Base-by-base conservation (phyloP, 331 rosid species). In the Quercus tomentella region DNA sequence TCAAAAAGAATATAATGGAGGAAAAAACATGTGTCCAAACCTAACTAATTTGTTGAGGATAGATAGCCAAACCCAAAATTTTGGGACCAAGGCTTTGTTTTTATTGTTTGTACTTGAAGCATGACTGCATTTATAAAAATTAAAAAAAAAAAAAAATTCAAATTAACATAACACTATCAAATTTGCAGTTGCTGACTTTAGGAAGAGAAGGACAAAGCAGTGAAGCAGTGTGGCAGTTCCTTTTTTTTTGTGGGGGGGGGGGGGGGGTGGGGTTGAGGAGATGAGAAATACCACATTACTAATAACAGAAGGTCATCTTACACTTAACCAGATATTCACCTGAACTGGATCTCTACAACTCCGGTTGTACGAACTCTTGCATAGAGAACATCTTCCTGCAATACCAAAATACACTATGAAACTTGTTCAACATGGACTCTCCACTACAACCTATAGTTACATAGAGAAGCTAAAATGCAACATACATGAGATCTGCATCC, bases 311-410 rank as follows among this genome's bases (percentile, higher is more conserved):
- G 23, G 76, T 74, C 77, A 77, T 61, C 56, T 71, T 68, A 30
- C 52, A 56, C 28, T 25, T 16, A n/a, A 23, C 76, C 25, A 58
- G 68, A 74, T 70, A 84, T 69, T 86, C 87, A 93, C 99, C 99
- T 96, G 93, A 96, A 96, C 87, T 96, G 99, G 79, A 96, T 96
- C 96, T 96, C 99, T 56, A 96, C 99, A 63, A 96, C 97, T 37
- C 99, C 99, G 4, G 98, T 96, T 37, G 99, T 96, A 33, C 98
- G 98, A 41, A 96, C 98, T 92, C 99, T 93, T 18, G 99, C 98
- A 77, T 89, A 81, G 77, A 96, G 88, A 77, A 96, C 97, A 83
- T 96, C 99, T 84, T 96, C 99, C 99, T 96, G 89, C 60, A 84
- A 72, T 55, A 65, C 21, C 21, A 68, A 21, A 68, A 56, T 16